A percentile compares a stretch with the other conserved stretches of the same genome.
Conservation (phyloP, 148 eudicot genomes). For the Bassia scoparia region DNA sequence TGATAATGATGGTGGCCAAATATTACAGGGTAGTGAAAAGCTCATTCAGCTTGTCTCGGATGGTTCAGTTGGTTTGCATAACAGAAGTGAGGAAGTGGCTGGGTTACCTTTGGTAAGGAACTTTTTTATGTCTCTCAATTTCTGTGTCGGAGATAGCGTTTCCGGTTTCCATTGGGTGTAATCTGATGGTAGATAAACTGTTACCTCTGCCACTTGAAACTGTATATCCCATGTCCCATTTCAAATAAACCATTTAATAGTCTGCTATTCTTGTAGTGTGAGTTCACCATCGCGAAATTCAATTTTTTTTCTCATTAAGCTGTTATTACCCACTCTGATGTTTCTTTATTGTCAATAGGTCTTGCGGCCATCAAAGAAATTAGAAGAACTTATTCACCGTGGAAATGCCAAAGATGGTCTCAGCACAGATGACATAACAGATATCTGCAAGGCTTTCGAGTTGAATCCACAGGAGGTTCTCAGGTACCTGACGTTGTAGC, state of each 20-base stretch:
- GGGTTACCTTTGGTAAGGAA: constrained; percentile 52
- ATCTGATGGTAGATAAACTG: neutral
- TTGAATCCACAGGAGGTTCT: constrained; percentile 61
- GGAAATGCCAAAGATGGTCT: constrained; percentile 49
- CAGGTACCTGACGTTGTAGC: constrained; percentile 46
- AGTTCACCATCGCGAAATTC: neutral
- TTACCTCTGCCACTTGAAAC: neutral
- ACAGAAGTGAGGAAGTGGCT: constrained; percentile 22
- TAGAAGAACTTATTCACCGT: constrained; percentile 47
- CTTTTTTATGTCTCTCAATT: neutral
- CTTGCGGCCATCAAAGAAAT: constrained; percentile 67
- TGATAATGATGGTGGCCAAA: constrained; percentile 3
- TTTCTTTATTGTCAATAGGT: constrained; percentile 32
- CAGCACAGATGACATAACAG: constrained; percentile 37
- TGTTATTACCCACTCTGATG: neutral
- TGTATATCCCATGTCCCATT: too few species aligned
- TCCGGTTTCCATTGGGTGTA: neutral
- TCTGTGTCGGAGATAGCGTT: neutral
- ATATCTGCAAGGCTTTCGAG: constrained; percentile 63
- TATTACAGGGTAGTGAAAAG: constrained; percentile 80
- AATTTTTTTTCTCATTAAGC: neutral
- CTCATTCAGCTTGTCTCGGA: constrained; percentile 79
- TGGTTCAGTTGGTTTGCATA: constrained; percentile 32
- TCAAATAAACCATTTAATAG: too few species aligned
- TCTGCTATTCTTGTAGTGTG: neutral